A percentile compares a stretch with the other conserved stretches of the same genome.
phyloP scores from a whole-genome alignment of 495 filamentous ascomycete species.

The Mytilinidion resinicola region DNA sequence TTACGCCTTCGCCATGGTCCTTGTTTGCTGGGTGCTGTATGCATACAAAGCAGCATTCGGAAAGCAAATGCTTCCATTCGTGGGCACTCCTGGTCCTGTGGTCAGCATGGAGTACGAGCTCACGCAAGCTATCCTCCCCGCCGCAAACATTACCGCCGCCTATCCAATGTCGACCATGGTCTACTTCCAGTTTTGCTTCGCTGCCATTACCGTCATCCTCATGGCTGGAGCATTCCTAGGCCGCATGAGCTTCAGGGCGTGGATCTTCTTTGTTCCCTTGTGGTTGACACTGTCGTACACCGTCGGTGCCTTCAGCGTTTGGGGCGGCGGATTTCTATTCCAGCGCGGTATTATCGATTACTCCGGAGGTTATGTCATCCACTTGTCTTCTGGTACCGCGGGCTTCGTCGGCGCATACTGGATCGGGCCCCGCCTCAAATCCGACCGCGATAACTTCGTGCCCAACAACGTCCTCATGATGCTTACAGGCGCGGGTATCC shows the following conservation, averaged over 20 bases:
- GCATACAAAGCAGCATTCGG: slow-evolving; percentile 51
- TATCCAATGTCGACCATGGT: slow-evolving; percentile 51
- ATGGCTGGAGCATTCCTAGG: slow-evolving; percentile 47
- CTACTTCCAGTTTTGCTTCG: slow-evolving; percentile 57
- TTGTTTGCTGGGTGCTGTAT: slow-evolving; percentile 54
- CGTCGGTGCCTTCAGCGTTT: slow-evolving; percentile 44
- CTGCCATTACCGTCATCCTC: slow-evolving; percentile 51
- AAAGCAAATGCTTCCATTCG: slow-evolving; percentile 46
- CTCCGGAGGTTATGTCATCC: slow-evolving; percentile 56
- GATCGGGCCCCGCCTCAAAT: slow-evolving; percentile 47
- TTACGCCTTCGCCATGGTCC: slow-evolving; percentile 49
- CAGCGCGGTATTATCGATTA: slow-evolving; percentile 50
- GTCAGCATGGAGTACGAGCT: slow-evolving; percentile 44
- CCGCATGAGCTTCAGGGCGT: slow-evolving; percentile 50
- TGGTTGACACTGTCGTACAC: slow-evolving; percentile 50
- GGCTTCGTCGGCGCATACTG: slow-evolving; percentile 50
- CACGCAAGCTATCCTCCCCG: slow-evolving; percentile 41
- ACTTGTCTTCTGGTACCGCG: slow-evolving; percentile 51
- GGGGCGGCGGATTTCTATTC: slow-evolving; percentile 52
- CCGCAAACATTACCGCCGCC: slow-evolving; percentile 37
- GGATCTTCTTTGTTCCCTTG: slow-evolving; percentile 53
- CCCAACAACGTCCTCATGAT: slow-evolving; percentile 50
- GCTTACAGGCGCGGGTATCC: slow-evolving; percentile 48
- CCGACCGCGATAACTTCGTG: slow-evolving; percentile 45
- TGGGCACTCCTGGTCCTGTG: slow-evolving; percentile 46